Percentiles rank a stretch among this genome's conserved stretches.
phyloP scores from a whole-genome alignment of 2,329 filamentous ascomycete species.

The Claviceps pusilla region DNA sequence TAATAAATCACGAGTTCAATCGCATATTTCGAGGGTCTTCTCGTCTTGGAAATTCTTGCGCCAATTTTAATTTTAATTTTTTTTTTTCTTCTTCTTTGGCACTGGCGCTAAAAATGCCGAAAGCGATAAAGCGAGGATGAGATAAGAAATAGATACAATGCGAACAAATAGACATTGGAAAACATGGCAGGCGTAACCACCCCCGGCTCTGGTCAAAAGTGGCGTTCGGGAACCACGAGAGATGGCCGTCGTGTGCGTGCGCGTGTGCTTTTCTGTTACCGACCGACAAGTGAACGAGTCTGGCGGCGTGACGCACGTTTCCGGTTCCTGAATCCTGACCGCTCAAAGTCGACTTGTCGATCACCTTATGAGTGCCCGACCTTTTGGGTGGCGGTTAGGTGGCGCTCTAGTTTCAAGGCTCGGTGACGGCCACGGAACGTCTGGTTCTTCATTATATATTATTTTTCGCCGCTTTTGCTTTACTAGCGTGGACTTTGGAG shows the following conservation, averaged over 20 bases:
- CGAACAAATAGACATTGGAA: too few relatives aligned
- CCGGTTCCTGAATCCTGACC: neutral
- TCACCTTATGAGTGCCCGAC: neutral
- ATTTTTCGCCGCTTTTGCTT: neutral
- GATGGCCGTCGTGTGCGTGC: too few relatives aligned
- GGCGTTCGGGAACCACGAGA: too few relatives aligned
- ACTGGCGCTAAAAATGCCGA: too few relatives aligned
- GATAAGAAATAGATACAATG: too few relatives aligned
- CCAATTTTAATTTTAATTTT: neutral
- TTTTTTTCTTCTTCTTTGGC: neutral
- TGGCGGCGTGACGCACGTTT: neutral
- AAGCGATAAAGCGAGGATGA: too few relatives aligned
- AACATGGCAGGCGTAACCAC: too few relatives aligned
- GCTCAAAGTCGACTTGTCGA: neutral
- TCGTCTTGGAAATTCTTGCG: neutral
- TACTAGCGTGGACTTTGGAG: too few relatives aligned
- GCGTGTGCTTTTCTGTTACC: too few relatives aligned
- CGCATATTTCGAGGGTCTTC: neutral
- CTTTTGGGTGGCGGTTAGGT: neutral
- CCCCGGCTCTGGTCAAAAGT: too few relatives aligned
- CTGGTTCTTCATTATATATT: neutral
- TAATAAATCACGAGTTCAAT: neutral
- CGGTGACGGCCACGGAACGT: neutral
- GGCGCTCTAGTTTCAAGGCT: neutral
- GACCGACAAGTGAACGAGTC: neutral